Conservation (phyloP, 2,329 filamentous ascomycete genomes). For the Nigrospora sphaerica region DNA sequence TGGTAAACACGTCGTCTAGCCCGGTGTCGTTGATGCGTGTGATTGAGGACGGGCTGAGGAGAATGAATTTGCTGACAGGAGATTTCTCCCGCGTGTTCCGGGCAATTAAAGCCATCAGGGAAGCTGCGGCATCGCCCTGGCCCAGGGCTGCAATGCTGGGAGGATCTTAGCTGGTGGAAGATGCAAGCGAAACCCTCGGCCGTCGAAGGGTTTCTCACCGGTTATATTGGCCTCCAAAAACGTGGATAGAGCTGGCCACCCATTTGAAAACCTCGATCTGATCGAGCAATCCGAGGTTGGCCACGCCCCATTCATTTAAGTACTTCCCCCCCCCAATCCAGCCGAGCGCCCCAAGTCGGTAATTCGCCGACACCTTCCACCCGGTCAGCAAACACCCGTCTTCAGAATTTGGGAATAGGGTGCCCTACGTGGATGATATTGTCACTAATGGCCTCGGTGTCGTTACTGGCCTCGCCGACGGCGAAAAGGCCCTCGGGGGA, state of each 20-base stretch:
- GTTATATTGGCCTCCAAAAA: not conserved
- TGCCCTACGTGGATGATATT: not conserved
- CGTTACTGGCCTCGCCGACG: not conserved
- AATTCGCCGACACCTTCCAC: not conserved
- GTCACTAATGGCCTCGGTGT: no score
- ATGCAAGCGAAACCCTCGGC: not conserved
- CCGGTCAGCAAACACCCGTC: not conserved
- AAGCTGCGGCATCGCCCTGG: not conserved
- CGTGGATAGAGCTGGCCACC: not conserved
- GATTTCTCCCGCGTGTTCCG: not conserved
- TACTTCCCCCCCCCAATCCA: not conserved
- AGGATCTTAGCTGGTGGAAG: no score
- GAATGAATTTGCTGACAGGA: not conserved
- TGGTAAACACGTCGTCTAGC: not conserved
- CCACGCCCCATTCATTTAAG: not conserved
- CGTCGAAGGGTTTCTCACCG: not conserved
- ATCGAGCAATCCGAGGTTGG: not conserved
- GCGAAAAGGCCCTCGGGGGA: not conserved
- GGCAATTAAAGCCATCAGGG: not conserved
- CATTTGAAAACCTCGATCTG: not conserved
- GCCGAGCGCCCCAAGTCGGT: not conserved
- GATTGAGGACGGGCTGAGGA: not conserved
- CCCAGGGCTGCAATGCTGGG: not conserved
- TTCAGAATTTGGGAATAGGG: not conserved
- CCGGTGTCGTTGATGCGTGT: not conserved